These are phyloP conservation scores for Saccharomyces hybrid DNA, from an alignment of 1,139 yeast genomes.

Conservation along the genomic window DNA sequence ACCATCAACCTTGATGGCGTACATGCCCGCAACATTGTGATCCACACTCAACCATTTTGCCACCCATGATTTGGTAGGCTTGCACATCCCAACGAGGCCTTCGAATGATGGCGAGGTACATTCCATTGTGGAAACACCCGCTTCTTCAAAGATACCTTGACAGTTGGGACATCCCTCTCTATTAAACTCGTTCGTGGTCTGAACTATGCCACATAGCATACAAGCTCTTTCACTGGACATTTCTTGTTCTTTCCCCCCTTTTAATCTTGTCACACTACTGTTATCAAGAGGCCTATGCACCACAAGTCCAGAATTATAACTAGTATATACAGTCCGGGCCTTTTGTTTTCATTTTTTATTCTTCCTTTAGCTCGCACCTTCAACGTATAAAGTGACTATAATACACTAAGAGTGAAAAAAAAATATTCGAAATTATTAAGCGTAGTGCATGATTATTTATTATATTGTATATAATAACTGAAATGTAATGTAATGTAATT, in stretches of 20 bases:
- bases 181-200: slow-evolving; percentile 51
- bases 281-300: background rate
- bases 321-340: background rate
- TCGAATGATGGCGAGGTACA: slow-evolving; percentile 96
- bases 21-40: slow-evolving; percentile 79
- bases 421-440: background rate
- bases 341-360: background rate
- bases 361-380: background rate
- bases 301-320: slow-evolving; percentile 5
- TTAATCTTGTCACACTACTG: background rate
- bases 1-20: slow-evolving; percentile 91
- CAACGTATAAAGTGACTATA: background rate
- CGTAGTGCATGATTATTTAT: background rate
- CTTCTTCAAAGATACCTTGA: slow-evolving; percentile 74
- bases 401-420: background rate
- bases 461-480: background rate
- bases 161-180: slow-evolving; percentile 96
- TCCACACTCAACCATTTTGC: slow-evolving; percentile 94
- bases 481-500: background rate
- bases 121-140: slow-evolving; percentile 78
- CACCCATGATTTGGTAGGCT: slow-evolving; percentile 87
- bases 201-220: slow-evolving; percentile 92
- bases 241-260: background rate
- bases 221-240: slow-evolving; percentile 78
- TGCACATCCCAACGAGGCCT: slow-evolving; percentile 87